Conservation (phyloP, 2,329 filamentous ascomycete species). For the Ophiostoma quercus region DNA sequence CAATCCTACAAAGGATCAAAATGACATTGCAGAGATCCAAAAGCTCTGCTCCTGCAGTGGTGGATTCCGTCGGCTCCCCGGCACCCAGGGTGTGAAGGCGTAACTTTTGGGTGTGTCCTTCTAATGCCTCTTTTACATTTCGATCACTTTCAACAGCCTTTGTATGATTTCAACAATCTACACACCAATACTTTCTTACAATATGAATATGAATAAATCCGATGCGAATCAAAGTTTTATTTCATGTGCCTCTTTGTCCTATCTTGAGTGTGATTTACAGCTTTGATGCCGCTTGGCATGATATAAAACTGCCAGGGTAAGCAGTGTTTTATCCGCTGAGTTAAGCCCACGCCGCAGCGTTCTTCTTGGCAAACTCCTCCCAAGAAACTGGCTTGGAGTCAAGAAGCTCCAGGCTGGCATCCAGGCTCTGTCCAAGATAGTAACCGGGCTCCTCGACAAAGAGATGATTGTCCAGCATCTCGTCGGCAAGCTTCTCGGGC, state of each 20-base stretch:
- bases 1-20: slow-evolving; percentile 59
- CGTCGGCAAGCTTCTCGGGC: neutral
- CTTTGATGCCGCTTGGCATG: too few species aligned
- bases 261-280: too few species aligned
- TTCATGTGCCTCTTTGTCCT: too few species aligned
- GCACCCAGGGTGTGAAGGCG: too few species aligned
- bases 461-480: neutral
- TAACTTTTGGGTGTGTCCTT: neutral
- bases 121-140: neutral
- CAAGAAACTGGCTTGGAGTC: neutral
- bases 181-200: neutral
- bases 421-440: neutral
- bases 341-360: neutral
- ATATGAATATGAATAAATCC: too few species aligned
- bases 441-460: neutral
- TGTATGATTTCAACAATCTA: slow-evolving; percentile 4
- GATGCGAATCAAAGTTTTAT: too few species aligned
- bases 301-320: too few species aligned
- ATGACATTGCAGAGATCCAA: slow-evolving; percentile 66
- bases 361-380: neutral
- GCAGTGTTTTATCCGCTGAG: neutral
- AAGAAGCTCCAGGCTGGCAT: neutral
- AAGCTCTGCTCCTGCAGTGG: slow-evolving; percentile 35
- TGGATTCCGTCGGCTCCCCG: neutral
- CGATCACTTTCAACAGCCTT: neutral